Evolutionary conservation across 2,329 filamentous ascomycete genomes (phyloP), one percentile per base, ranked within the genome.

Genomic region (Chaetomiaceae sp.): DNA sequence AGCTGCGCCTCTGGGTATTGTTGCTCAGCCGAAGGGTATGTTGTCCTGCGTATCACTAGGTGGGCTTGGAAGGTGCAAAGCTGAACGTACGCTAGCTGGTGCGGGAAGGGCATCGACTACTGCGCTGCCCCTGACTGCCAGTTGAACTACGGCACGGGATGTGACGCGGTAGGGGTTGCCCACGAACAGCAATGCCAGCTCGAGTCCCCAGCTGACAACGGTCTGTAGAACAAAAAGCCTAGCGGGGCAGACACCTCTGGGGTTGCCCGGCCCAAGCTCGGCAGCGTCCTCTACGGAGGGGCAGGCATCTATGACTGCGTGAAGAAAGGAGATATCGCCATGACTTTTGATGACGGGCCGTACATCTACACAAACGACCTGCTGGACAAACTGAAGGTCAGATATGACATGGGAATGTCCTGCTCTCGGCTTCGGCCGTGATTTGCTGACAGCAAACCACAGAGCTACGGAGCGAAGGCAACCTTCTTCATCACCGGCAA

Each of bases 311-410:
- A 78, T 55, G 65, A 70, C 51, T 81, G 77, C 53, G 64, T 64
- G n/a, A 67, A 68, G n/a, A 67, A 72, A 3, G 78, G 80, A 42
- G 77, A 76, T 10, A 72, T 86, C 55, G 82, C 82, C 15, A 61
- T 86, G 45, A 85, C 81, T 1, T 85, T 76, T 54, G 82, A 85
- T 54, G 82, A 85, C 59, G 82, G 82, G 1, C 82, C 81, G 18
- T 76, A 76, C 52, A 62, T 70, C 17, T 83, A 79, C 61, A 85
- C 81, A 1, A 64, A 65, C 33, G 74, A 81, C 50, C 70, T 86
- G 11, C 69, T 85, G 11, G 76, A 84, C 56, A 68, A 82, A 44
- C 70, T 86, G 37, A 70, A 72, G 49, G 59, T 58, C 14, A 2
- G 52, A 30, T 22, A 32, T 10, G 2, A 5, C 8, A 1, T 5